These are phyloP conservation scores for Diophrys appendiculata DNA, from an alignment of 73 alveolate species.

Conservation along the genomic window DNA sequence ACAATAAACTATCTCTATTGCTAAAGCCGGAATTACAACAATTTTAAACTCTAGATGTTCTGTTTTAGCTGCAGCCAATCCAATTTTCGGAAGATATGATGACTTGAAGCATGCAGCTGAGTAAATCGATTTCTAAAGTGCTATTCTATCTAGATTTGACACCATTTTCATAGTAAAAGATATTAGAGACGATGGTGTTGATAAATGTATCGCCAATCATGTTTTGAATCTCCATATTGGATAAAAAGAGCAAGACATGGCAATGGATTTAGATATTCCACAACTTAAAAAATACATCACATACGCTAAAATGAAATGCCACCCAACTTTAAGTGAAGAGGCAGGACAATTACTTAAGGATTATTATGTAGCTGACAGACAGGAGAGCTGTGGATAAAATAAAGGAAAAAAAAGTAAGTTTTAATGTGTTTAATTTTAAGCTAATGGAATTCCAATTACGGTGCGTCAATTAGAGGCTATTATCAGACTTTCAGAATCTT, in stretches of 20 bases:
- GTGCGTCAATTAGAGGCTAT: slow-evolving; percentile 99
- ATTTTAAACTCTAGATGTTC: slow-evolving; percentile 95
- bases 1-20: slow-evolving; percentile 99
- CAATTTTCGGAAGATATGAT: slow-evolving; percentile 99
- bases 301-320: slow-evolving; percentile 89
- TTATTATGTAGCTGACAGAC: slow-evolving; percentile 94
- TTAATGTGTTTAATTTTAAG: too few species aligned
- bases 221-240: slow-evolving; percentile 90
- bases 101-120: slow-evolving; percentile 95
- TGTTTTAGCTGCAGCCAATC: slow-evolving; percentile 99
- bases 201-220: slow-evolving; percentile 95
- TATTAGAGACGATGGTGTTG: slow-evolving; percentile 93
- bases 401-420: slow-evolving; percentile 65
- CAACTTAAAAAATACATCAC: slow-evolving; percentile 92
- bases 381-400: slow-evolving; percentile 75
- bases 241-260: slow-evolving; percentile 53
- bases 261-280: slow-evolving; percentile 74
- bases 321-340: slow-evolving; percentile 94
- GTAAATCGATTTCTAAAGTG: slow-evolving; percentile 98
- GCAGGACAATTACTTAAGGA: slow-evolving; percentile 89
- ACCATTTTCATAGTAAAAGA: slow-evolving; percentile 98
- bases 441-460: slow-evolving; percentile 95
- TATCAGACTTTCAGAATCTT: slow-evolving; percentile 97
- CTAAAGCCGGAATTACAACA: slow-evolving; percentile 99
- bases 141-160: slow-evolving; percentile 99